Conservation (phyloP, 257 asterid genomes). For the Nicotiana noctiflora region DNA sequence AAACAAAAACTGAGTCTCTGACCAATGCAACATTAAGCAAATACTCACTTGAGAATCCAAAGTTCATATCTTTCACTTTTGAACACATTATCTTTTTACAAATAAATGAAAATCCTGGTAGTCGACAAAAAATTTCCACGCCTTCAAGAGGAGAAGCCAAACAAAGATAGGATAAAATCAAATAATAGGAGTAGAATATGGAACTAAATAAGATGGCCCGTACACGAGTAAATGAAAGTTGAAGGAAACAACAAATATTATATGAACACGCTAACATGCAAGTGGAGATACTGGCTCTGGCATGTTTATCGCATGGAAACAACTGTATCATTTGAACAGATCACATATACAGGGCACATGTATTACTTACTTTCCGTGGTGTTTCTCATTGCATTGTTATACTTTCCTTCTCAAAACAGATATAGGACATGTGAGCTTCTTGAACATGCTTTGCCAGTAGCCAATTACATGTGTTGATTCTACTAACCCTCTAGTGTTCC, state of each 20-base stretch:
- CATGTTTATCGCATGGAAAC: neutral
- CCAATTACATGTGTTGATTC: neutral
- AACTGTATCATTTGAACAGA: neutral
- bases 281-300: neutral
- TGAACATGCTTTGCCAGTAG: neutral
- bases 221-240: neutral
- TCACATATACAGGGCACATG: neutral
- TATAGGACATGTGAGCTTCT: neutral
- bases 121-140: neutral
- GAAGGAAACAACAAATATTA: neutral
- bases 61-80: neutral
- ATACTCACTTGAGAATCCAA: neutral
- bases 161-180: neutral
- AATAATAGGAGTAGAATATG: neutral
- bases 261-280: slow-evolving; percentile 1
- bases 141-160: neutral
- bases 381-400: neutral
- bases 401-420: neutral
- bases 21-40: neutral
- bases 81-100: slow-evolving; percentile 6
- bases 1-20: neutral
- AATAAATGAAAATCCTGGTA: neutral
- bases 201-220: neutral
- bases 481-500: neutral
- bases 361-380: neutral